Evolutionary conservation across 805 yeast genomes (phyloP).

Genomic region (Starmerella vaccinii): DNA sequence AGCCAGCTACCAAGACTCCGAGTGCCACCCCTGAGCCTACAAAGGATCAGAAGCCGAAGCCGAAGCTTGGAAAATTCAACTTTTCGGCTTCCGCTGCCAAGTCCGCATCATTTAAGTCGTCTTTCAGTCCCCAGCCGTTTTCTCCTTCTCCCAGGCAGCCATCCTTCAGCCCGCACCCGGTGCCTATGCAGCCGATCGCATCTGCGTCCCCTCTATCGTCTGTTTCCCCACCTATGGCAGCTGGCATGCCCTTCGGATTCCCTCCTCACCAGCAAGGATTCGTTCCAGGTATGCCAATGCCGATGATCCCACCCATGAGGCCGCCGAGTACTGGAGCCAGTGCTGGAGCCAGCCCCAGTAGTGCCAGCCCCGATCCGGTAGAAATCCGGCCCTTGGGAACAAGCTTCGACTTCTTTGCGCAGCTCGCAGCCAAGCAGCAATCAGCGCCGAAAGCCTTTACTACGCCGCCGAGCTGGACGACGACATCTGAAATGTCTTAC

Average conservation of each 20-base stretch:
- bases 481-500: conserved; percentile 12
- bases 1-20: not conserved
- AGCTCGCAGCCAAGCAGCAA: conserved; percentile 34
- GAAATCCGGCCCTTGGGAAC: conserved; percentile 8
- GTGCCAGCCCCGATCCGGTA: conserved; percentile 1
- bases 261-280: conserved; percentile 21
- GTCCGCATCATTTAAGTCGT: conserved; percentile 49
- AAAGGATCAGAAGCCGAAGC: not conserved
- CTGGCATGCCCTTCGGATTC: conserved; percentile 14
- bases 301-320: conserved; percentile 6
- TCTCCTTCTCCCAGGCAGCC: conserved; percentile 5
- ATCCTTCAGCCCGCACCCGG: conserved; percentile 10
- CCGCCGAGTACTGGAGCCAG: not conserved
- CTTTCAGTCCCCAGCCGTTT: conserved; percentile 36
- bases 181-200: conserved; percentile 1
- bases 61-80: conserved; percentile 36
- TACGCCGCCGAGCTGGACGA: conserved; percentile 23
- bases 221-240: not conserved
- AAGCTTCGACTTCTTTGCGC: conserved; percentile 18
- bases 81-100: conserved; percentile 53
- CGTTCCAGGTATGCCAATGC: conserved; percentile 16
- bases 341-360: not conserved
- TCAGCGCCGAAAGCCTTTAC: conserved; percentile 14
- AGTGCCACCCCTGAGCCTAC: not conserved
- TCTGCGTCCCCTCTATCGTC: conserved; percentile 2